Conservation (phyloP, 2,329 filamentous ascomycete genomes). For the Teratosphaeria gauchensis region DNA sequence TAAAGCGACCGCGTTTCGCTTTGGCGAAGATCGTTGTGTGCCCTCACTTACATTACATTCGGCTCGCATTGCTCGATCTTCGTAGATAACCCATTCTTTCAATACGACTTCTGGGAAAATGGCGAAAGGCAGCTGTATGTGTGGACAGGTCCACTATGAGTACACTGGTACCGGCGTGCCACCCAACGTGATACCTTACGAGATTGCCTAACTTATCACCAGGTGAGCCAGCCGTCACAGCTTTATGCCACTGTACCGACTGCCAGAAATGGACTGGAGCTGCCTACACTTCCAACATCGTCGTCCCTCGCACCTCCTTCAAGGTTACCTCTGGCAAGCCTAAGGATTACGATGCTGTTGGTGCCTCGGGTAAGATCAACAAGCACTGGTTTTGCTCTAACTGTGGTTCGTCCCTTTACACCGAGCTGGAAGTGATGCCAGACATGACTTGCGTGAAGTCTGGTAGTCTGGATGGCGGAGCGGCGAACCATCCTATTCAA, state of each 20-base stretch:
- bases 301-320: constrained; percentile 40
- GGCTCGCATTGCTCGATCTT: too few species aligned
- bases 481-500: constrained; percentile 34
- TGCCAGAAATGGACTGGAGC: constrained; percentile 48
- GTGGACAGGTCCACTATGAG: constrained; percentile 18
- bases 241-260: constrained; percentile 38
- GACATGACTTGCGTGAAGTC: constrained; percentile 43
- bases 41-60: too few species aligned
- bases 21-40: too few species aligned
- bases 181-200: not conserved
- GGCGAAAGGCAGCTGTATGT: constrained; percentile 24
- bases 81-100: not conserved
- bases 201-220: not conserved
- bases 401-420: constrained; percentile 45
- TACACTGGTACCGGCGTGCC: constrained; percentile 12
- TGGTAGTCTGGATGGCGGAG: constrained; percentile 42
- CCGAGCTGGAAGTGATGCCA: constrained; percentile 45
- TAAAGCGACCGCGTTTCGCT: too few species aligned
- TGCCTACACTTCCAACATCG: constrained; percentile 46
- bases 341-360: constrained; percentile 39
- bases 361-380: constrained; percentile 45
- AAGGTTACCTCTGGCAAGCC: constrained; percentile 42
- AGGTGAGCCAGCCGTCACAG: constrained; percentile 24
- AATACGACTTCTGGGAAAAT: constrained; percentile 3
- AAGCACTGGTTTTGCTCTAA: constrained; percentile 46